Percentiles rank a stretch among this genome's conserved stretches.
Evolutionary conservation across 768 basidiomycete genomes (phyloP).

Genomic region (Tylopilus balloui): DNA sequence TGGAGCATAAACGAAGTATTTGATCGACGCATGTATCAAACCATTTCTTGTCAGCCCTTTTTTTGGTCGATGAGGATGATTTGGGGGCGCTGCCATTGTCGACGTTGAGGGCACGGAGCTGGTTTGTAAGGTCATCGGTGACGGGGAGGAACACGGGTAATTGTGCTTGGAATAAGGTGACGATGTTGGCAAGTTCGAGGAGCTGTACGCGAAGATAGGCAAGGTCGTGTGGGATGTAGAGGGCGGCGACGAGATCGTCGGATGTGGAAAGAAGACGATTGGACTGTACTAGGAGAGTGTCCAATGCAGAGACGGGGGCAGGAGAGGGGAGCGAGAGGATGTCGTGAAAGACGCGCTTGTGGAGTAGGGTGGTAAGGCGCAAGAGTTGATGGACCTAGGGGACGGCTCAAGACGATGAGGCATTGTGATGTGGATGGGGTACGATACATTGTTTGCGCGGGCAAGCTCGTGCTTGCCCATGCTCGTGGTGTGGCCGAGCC

Average conservation of each 20-base stretch:
- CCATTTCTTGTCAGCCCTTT: constrained; percentile 49
- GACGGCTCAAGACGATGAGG: constrained; percentile 1
- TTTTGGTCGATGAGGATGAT: constrained; percentile 13
- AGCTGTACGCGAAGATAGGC: constrained; percentile 39
- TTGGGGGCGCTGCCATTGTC: neutral
- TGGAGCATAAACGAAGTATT: constrained; percentile 42
- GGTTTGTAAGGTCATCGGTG: constrained; percentile 21
- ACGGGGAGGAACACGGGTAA: constrained; percentile 24
- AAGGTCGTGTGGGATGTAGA: constrained; percentile 61
- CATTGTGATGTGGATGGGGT: neutral
- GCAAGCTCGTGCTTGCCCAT: constrained; percentile 49
- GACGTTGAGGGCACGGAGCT: constrained; percentile 25
- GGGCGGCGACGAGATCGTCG: constrained; percentile 64
- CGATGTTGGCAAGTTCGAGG: constrained; percentile 33
- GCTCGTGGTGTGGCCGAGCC: constrained; percentile 40
- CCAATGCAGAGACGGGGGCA: constrained; percentile 37
- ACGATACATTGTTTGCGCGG: constrained; percentile 53
- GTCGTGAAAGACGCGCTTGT: constrained; percentile 55
- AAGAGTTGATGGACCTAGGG: constrained; percentile 55
- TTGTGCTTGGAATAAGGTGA: constrained; percentile 35
- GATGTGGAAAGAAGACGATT: constrained; percentile 47
- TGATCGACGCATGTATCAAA: constrained; percentile 63
- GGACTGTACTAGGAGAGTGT: constrained; percentile 48
- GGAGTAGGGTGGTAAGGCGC: constrained; percentile 55
- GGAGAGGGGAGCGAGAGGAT: constrained; percentile 36